phyloP scores from a whole-genome alignment of 495 filamentous ascomycete species.

The Glarea lozoyensis region DNA sequence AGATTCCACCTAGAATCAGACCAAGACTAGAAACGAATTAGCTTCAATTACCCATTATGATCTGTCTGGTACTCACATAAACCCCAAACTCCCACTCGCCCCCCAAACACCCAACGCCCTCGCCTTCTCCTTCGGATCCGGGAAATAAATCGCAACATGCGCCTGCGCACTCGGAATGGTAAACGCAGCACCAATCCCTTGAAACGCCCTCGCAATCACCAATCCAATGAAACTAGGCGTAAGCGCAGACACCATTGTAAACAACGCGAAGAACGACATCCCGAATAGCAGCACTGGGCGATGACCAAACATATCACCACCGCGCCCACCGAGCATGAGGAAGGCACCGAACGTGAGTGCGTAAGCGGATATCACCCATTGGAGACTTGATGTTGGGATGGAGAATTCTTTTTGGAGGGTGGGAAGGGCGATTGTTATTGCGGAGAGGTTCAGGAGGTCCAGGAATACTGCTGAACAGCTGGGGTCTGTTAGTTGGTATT shows the following conservation, averaged over 20 bases:
- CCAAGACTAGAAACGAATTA: neutral
- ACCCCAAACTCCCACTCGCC: neutral
- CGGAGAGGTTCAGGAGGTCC: neutral
- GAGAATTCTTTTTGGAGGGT: constrained; percentile 40
- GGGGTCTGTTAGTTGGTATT: neutral
- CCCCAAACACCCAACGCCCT: neutral
- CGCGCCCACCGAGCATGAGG: constrained; percentile 59
- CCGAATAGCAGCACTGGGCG: constrained; percentile 55
- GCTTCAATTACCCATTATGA: neutral
- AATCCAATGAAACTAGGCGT: constrained; percentile 54
- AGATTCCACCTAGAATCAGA: constrained; percentile 27
- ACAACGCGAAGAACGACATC: constrained; percentile 52
- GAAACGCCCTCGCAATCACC: constrained; percentile 58
- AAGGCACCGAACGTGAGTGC: constrained; percentile 58
- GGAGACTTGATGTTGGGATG: constrained; percentile 42
- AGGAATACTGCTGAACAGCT: constrained; percentile 1
- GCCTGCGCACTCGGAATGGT: constrained; percentile 48
- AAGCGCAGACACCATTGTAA: constrained; percentile 53
- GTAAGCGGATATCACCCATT: constrained; percentile 54
- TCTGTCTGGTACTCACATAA: neutral
- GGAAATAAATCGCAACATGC: neutral
- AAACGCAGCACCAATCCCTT: constrained; percentile 60
- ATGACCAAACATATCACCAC: constrained; percentile 65
- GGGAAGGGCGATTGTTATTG: constrained; percentile 26
- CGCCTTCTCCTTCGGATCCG: neutral